Evolutionary conservation across 768 basidiomycete genomes (phyloP).

Genomic region (Hortiboletus flavorubellus): DNA sequence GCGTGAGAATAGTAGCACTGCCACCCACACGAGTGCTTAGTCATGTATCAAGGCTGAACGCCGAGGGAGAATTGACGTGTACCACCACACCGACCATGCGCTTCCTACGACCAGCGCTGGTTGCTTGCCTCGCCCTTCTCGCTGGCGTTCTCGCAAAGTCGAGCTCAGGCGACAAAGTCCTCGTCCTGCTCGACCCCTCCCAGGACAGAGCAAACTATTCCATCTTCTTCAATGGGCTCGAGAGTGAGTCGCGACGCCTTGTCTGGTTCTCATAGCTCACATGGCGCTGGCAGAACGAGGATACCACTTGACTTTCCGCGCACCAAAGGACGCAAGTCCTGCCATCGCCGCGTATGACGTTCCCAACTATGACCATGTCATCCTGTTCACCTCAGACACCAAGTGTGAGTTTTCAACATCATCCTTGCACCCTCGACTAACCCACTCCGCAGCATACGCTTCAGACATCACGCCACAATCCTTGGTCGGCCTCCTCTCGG

Average conservation of each 20-base stretch:
- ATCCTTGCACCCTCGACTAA: background rate
- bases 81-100: conserved; percentile 22
- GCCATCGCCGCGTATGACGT: conserved; percentile 66
- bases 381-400: conserved; percentile 80
- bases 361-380: conserved; percentile 78
- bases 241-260: conserved; percentile 45
- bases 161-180: conserved; percentile 78
- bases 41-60: conserved; percentile 19
- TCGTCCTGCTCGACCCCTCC: conserved; percentile 78
- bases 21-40: background rate
- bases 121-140: conserved; percentile 30
- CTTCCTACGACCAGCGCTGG: conserved; percentile 24
- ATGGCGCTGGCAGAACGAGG: conserved; percentile 56
- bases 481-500: conserved; percentile 65
- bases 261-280: background rate
- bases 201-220: conserved; percentile 69
- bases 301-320: conserved; percentile 83
- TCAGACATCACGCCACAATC: conserved; percentile 80
- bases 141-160: conserved; percentile 49
- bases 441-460: conserved; percentile 49
- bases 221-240: conserved; percentile 75
- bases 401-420: conserved; percentile 58
- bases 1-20: conserved; percentile 14
- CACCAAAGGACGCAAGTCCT: conserved; percentile 71
- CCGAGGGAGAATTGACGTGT: conserved; percentile 16